Evolutionary conservation across 805 yeast species (phyloP).

Genomic region (Cyberlindnera xylosilytica): DNA sequence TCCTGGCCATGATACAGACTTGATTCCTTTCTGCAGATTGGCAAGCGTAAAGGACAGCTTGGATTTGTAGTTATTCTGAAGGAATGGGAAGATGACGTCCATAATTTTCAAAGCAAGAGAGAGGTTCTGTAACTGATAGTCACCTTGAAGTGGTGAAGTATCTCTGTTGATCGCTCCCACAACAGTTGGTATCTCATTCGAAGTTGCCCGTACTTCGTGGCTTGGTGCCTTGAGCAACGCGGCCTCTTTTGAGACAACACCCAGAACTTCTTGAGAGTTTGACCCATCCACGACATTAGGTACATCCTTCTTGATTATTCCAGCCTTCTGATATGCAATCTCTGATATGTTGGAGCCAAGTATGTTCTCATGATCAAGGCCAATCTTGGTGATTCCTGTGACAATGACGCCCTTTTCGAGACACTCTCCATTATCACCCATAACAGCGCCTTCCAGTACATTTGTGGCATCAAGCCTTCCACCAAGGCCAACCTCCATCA

Average conservation of each 20-base stretch:
- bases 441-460: conserved; percentile 41
- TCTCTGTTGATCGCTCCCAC: conserved; percentile 30
- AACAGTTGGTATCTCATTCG: conserved; percentile 28
- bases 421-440: conserved; percentile 11
- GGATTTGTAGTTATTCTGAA: conserved; percentile 25
- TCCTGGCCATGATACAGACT: conserved; percentile 77
- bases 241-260: conserved; percentile 42
- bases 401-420: conserved; percentile 42
- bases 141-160: conserved; percentile 61
- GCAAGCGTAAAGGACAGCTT: conserved; percentile 30
- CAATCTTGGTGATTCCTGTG: conserved; percentile 81
- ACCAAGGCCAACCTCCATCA: conserved; percentile 94
- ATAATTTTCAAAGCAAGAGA: conserved; percentile 62
- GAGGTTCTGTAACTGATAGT: conserved; percentile 68
- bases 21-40: conserved; percentile 49
- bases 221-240: conserved; percentile 28
- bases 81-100: conserved; percentile 31
- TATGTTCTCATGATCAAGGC: conserved; percentile 78
- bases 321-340: conserved; percentile 83
- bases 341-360: conserved; percentile 62
- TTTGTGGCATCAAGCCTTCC: conserved; percentile 90
- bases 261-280: conserved; percentile 50
- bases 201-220: conserved; percentile 12
- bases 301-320: conserved; percentile 63
- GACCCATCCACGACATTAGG: conserved; percentile 69